Percentiles rank a stretch among this genome's conserved stretches.
Evolutionary conservation across 2,329 filamentous ascomycete species (phyloP).

Genomic region (Colletotrichum musae): DNA sequence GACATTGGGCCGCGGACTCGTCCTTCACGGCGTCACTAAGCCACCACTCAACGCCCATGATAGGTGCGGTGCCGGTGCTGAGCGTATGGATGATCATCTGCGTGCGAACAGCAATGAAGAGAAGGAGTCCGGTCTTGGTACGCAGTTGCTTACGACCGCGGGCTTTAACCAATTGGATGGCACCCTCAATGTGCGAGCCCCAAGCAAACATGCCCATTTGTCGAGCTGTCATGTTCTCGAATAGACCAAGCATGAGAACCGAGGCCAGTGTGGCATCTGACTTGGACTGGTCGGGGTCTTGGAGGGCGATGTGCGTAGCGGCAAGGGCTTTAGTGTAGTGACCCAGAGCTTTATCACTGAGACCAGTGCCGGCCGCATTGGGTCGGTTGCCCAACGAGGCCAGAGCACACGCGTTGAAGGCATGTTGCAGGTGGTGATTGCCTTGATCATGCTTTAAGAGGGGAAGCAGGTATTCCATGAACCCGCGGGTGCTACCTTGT

Average conservation of each 20-base stretch:
- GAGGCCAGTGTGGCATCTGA: conserved; percentile 72
- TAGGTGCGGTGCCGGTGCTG: conserved; percentile 65
- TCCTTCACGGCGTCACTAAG: conserved; percentile 67
- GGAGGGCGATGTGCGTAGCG: conserved; percentile 66
- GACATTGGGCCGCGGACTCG: conserved; percentile 61
- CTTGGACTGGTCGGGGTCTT: conserved; percentile 63
- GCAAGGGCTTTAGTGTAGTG: conserved; percentile 70
- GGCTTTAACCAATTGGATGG: conserved; percentile 72
- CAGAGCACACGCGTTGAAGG: conserved; percentile 73
- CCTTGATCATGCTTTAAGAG: conserved; percentile 62
- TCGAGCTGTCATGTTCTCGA: conserved; percentile 61
- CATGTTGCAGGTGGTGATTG: conserved; percentile 65
- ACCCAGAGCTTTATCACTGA: conserved; percentile 59
- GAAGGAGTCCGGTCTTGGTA: conserved; percentile 66
- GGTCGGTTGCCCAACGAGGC: conserved; percentile 70
- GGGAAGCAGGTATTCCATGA: conserved; percentile 72
- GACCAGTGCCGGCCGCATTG: conserved; percentile 50
- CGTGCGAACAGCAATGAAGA: conserved; percentile 73
- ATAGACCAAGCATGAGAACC: conserved; percentile 72
- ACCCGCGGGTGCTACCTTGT: conserved; percentile 66
- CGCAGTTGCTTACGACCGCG: conserved; percentile 69
- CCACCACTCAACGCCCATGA: conserved; percentile 73
- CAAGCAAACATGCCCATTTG: conserved; percentile 59
- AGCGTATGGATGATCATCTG: conserved; percentile 74
- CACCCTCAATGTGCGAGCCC: conserved; percentile 76